Evolutionary conservation across 1,139 yeast genomes (phyloP).

Genomic region (Pichia sp.): DNA sequence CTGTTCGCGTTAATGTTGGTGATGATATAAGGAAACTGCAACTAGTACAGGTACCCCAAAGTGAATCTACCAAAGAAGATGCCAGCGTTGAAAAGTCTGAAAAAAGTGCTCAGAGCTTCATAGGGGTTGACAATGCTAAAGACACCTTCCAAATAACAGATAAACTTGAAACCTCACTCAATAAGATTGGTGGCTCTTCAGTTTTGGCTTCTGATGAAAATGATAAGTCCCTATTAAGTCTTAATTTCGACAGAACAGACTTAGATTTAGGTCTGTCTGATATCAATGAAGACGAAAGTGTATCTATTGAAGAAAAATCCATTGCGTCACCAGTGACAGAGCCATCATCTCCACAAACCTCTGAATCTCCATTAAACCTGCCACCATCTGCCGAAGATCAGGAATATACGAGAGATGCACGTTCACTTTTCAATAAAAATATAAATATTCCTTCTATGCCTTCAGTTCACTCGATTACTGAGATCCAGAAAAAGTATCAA

Average conservation of each 20-base stretch:
- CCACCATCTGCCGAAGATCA: conserved; percentile 16
- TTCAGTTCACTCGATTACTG: conserved; percentile 17
- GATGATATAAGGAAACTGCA: conserved; percentile 21
- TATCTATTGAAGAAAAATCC: background rate
- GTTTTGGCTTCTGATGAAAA: background rate
- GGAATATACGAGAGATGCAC: conserved; percentile 15
- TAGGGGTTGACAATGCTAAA: too few species aligned
- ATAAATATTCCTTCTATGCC: conserved; percentile 8
- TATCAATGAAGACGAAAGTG: background rate
- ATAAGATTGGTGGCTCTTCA: background rate
- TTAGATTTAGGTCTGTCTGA: background rate
- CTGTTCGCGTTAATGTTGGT: conserved; percentile 31
- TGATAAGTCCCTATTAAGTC: background rate
- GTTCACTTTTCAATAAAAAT: conserved; percentile 16
- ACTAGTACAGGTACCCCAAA: conserved; percentile 10
- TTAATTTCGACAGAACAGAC: background rate
- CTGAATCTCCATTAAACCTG: background rate
- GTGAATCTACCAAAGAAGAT: background rate
- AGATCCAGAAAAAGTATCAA: conserved; percentile 19
- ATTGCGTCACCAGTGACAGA: conserved; percentile 1
- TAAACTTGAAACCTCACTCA: background rate
- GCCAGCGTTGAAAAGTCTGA: background rate
- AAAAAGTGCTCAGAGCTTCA: too few species aligned
- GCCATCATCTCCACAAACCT: background rate
- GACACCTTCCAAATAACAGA: too few species aligned